Evolutionary conservation across 1,139 yeast species (phyloP), one percentile per base, ranked within the genome.

Genomic region (Taphrina wiesneri): DNA sequence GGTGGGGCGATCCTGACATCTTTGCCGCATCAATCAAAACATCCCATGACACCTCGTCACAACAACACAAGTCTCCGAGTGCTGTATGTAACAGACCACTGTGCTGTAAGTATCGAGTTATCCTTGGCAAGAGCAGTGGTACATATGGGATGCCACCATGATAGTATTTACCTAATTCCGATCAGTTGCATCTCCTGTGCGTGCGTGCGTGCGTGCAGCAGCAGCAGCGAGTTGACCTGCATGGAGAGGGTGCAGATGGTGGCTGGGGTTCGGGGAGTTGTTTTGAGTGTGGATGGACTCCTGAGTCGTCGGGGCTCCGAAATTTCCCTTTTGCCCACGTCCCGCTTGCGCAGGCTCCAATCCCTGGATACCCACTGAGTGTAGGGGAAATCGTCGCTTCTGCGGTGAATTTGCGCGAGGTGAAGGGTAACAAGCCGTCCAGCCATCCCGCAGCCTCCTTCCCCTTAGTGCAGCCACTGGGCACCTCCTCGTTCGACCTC

Each of bases 401-500:
- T 30, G 34, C 34, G 34, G 34, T 30, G 34, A n/a, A 30, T 30
- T 30, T 11, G 43, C 19, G 19, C 6, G 43, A 15, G 43, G 19
- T 15, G n/a, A 19, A n/a, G 19, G n/a, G 43, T 2, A 15, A 39
- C 17, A 39, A 39, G 43, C 43, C 30, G 26, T 13, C 51, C 54
- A 49, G 54, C 54, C 54, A 49, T 49, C 54, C 54, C 54, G 54
- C 54, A 26, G 54, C 54, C 54, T 6, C 9, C 19, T 28, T 28
- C 54, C 54, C 36, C 21, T 49, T 17, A 17, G 19, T 49, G 54
- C 28, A 26, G 54, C 54, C 54, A 49, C 54, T 17, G 54, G 13
- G 36, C 28, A 49, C 54, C 54, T 49, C 54, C 54, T 49, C 54
- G 54, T 49, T 49, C 54, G 54, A 49, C 34, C 54, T 49, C 54